Percentiles rank a stretch among this genome's conserved stretches.
Conservation (phyloP, 2,329 filamentous ascomycete genomes). For the Ampelomyces quisqualis region DNA sequence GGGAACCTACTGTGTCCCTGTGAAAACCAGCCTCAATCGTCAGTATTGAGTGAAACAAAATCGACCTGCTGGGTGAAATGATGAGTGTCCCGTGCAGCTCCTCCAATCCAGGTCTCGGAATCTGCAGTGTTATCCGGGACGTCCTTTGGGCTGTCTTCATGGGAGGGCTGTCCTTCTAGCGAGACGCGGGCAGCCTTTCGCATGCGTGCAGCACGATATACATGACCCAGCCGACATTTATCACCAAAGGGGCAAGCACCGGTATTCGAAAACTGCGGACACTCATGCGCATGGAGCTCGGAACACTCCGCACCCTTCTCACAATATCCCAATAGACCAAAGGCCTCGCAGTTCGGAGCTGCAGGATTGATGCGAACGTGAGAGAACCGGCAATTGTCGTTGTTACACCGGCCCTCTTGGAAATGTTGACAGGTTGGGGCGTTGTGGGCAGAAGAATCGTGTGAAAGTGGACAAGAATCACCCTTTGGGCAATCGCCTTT, state of each 20-base stretch:
- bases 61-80: slow-evolving; percentile 36
- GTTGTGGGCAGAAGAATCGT: slow-evolving; percentile 79
- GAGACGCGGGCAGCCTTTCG: slow-evolving; percentile 19
- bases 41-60: slow-evolving; percentile 29
- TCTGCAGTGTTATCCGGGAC: slow-evolving; percentile 10
- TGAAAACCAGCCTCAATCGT: slow-evolving; percentile 14
- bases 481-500: slow-evolving; percentile 76
- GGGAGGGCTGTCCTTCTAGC: slow-evolving; percentile 11
- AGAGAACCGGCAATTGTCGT: slow-evolving; percentile 80
- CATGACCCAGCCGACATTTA: slow-evolving; percentile 82
- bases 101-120: slow-evolving; percentile 1
- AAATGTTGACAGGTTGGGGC: slow-evolving; percentile 88
- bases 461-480: slow-evolving; percentile 83
- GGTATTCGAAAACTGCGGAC: slow-evolving; percentile 91
- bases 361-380: slow-evolving; percentile 76
- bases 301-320: slow-evolving; percentile 74
- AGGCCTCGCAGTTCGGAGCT: slow-evolving; percentile 78
- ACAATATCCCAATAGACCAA: slow-evolving; percentile 87
- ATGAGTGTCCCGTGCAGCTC: slow-evolving; percentile 8
- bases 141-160: slow-evolving; percentile 10
- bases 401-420: slow-evolving; percentile 85
- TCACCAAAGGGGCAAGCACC: slow-evolving; percentile 73
- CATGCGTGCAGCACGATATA: slow-evolving; percentile 55
- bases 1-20: slow-evolving; percentile 17
- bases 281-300: slow-evolving; percentile 87